A percentile compares a stretch with the other conserved stretches of the same genome.
phyloP scores from a whole-genome alignment of 2,329 filamentous ascomycete genomes.

The Beauveria sp. region DNA sequence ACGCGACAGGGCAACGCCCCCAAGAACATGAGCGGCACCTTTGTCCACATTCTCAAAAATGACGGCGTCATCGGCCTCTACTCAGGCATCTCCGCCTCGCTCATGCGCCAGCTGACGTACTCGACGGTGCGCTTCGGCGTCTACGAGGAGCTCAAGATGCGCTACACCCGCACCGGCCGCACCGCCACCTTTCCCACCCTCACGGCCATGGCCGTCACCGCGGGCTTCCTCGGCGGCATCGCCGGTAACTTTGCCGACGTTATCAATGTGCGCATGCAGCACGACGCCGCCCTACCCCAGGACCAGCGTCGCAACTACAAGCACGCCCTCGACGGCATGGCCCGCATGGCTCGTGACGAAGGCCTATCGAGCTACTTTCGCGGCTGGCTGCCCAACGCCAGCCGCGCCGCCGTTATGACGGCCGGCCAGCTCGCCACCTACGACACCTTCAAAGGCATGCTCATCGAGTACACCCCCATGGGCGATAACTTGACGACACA shows the following conservation, averaged over 20 bases:
- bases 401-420: conserved; percentile 81
- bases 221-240: conserved; percentile 82
- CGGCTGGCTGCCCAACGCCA: conserved; percentile 76
- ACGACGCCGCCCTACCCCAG: conserved; percentile 69
- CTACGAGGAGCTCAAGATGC: conserved; percentile 85
- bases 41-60: conserved; percentile 68
- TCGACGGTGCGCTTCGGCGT: conserved; percentile 93
- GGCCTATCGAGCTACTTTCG: conserved; percentile 71
- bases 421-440: conserved; percentile 78
- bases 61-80: conserved; percentile 80
- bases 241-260: conserved; percentile 94
- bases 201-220: conserved; percentile 71
- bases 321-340: conserved; percentile 77
- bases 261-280: conserved; percentile 97
- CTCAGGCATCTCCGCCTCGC: conserved; percentile 82
- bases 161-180: conserved; percentile 34
- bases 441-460: conserved; percentile 67
- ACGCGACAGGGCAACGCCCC: conserved; percentile 69
- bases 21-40: conserved; percentile 77
- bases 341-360: conserved; percentile 82
- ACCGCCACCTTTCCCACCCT: conserved; percentile 67
- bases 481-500: conserved; percentile 68
- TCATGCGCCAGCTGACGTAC: conserved; percentile 92
- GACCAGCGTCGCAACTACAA: conserved; percentile 78
- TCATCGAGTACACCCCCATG: conserved; percentile 60